phyloP scores from a whole-genome alignment of 352 stramenopile species.

The Thraustochytrium sp. region DNA sequence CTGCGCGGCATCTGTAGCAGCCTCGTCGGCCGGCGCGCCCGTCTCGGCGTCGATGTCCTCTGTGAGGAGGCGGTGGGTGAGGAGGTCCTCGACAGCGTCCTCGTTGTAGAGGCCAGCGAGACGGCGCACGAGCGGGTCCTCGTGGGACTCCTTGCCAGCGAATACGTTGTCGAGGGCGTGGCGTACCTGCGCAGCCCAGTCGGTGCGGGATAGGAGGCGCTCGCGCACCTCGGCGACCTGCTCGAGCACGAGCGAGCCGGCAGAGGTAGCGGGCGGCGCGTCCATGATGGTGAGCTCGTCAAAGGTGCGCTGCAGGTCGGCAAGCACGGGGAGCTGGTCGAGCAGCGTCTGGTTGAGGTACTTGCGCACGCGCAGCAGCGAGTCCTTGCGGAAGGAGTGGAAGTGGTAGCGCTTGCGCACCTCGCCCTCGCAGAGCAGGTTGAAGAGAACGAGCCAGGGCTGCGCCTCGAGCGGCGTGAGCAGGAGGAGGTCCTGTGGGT shows the following conservation, averaged over 20 bases:
- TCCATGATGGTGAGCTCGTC: conserved; percentile 89
- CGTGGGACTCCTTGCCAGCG: not conserved
- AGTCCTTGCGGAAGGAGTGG: conserved; percentile 84
- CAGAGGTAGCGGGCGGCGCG: conserved; percentile 52
- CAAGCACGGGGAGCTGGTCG: conserved; percentile 88
- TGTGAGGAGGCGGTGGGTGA: not conserved
- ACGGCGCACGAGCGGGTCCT: conserved; percentile 8
- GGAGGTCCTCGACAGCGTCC: conserved; percentile 19
- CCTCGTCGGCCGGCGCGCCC: not conserved
- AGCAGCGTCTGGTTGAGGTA: conserved; percentile 88
- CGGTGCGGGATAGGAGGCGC: not conserved
- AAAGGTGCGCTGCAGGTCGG: conserved; percentile 76
- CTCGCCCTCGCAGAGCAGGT: conserved; percentile 81
- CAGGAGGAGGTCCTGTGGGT: conserved; percentile 74
- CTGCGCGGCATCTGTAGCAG: not conserved
- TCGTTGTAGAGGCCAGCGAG: conserved; percentile 32
- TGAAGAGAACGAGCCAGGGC: conserved; percentile 86
- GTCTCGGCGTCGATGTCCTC: not conserved
- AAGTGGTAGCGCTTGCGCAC: conserved; percentile 86
- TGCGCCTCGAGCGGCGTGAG: conserved; percentile 87
- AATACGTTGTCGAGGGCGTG: not conserved
- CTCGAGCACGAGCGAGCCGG: not conserved
- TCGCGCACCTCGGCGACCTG: conserved; percentile 45
- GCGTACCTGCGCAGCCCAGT: not conserved
- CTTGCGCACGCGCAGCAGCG: conserved; percentile 83